Base-by-base conservation (phyloP, 2,329 filamentous ascomycete genomes). In the Calonectria hawksworthii region DNA sequence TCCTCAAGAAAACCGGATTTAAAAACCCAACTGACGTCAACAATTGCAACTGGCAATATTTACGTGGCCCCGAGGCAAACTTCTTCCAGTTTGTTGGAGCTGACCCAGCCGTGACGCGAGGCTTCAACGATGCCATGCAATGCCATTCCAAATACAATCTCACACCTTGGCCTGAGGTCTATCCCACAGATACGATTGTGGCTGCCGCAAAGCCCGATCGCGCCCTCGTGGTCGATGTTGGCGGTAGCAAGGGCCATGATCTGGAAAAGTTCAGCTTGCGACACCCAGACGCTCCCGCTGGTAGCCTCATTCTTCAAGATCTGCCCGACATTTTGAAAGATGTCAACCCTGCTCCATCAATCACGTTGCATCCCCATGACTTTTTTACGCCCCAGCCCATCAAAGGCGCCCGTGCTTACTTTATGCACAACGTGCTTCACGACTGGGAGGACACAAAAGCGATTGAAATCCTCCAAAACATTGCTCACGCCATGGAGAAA, bases 381-480 rank as follows among this genome's bases (percentile, higher is more conserved):
- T 81, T 82, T 56, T 81, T 87, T 70, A 83, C 80, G 0, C 80
- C 83, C 7, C 86, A 88, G 68, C 85, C 85, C 0, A 75, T 88
- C 10, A 83, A 80, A 30, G 86, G 85, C 4, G 86, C 86, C 0
- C 83, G 83, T 8, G 82, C 79, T 75, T 90, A 89, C 76, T 83
- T 89, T 51, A 83, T 90, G 75, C 87, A 88, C 34, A 84, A 85
- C 73, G 88, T 90, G 26, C 77, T 90, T 4, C 89, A 90, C 75
- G 87, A 90, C 77, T 90, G 88, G 88, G 83, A 86, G 0, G 86
- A 89, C 32, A 82, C 82, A 2, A 80, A 86, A 16, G 80, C 83
- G 0, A 71, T 77, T 1, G 73, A 75, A n/a, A 88, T 88, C 26
- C 77, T 85, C 11, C 66, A 73, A 4, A 65, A 78, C 3, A 63